Base-by-base conservation (phyloP, 768 basidiomycete species). In the Hygrophorus russula region DNA sequence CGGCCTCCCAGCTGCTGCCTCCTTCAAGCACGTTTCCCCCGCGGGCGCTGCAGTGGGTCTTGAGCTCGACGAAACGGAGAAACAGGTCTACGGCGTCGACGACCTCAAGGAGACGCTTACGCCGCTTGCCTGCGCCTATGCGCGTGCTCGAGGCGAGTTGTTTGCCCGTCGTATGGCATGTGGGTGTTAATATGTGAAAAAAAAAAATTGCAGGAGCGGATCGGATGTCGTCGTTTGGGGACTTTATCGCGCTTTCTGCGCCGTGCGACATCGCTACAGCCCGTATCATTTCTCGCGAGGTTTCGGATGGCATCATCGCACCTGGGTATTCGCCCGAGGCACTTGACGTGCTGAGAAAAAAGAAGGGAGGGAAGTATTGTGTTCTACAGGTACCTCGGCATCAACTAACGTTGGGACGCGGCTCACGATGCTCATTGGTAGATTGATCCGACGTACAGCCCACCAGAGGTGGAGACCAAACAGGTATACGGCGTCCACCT, bases 11-110 rank as follows among this genome's bases (percentile, higher is more conserved):
- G 96, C 96, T 11, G 94, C 96, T 10, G 94, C 96, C 0, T 97
- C 93, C 0, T 99, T 98, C 80, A 99, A 99, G 67, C 96, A 99
- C 57, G 96, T 99, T 47, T 98, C 94, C 13, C 96, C 96, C 9
- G 96, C 96, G 1, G 96, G 96, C 40, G 92, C 88, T 5, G 96
- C 93, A 19, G 88, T 97, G 10, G 94, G 92, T 17, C 59, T 96
- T 44, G 76, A 76, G 56, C 72, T 99, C 35, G 72, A 80, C 51
- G 82, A 86, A 20, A 74, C 70, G 0, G 93, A 97, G 64, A 89
- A 92, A 56, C 80, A 85, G 53, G 93, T 98, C 0, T 98, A 97
- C 50, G 94, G 91, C 2, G 93, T 96, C 0, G 92, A 97, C 30
- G 96, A 97, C 54, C 69, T 97, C 46, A 93, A 91, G 57, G 87